A percentile compares a stretch with the other conserved stretches of the same genome.
Conservation (phyloP, 1,284 basidiomycete species). For the Coniophora puteana region DNA sequence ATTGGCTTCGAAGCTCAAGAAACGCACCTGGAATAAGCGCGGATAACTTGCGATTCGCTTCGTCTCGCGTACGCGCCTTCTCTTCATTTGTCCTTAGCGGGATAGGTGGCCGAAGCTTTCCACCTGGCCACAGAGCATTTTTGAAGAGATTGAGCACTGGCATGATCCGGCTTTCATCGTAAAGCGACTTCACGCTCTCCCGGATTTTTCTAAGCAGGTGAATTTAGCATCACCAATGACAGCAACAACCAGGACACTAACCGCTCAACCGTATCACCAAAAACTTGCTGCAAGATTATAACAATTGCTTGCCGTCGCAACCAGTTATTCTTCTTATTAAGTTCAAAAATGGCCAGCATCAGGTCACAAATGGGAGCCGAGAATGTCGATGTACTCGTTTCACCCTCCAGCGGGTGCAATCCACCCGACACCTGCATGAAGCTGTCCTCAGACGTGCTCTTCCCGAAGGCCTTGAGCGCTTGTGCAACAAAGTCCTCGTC, state of each 20-base stretch:
- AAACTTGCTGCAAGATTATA: constrained; percentile 91
- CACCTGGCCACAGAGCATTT: constrained; percentile 80
- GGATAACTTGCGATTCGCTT: constrained; percentile 85
- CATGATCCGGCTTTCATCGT: constrained; percentile 69
- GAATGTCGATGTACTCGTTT: constrained; percentile 83
- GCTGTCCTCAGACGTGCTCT: constrained; percentile 59
- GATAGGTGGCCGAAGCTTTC: constrained; percentile 59
- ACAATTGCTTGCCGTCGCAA: constrained; percentile 93
- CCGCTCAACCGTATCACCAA: constrained; percentile 95
- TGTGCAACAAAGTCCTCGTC: constrained; percentile 83
- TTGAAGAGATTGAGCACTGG: constrained; percentile 64
- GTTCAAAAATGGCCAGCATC: constrained; percentile 88
- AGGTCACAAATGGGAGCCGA: constrained; percentile 94
- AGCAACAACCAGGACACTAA: constrained; percentile 38
- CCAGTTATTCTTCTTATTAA: constrained; percentile 96
- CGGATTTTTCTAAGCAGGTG: constrained; percentile 84
- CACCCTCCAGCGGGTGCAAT: constrained; percentile 78
- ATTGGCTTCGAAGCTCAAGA: constrained; percentile 1
- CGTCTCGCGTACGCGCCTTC: constrained; percentile 74
- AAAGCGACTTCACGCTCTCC: constrained; percentile 63
- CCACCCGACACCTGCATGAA: constrained; percentile 68
- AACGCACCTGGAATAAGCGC: constrained; percentile 82
- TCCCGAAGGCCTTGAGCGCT: constrained; percentile 67
- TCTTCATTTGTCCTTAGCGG: constrained; percentile 76
- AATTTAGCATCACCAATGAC: no score